A percentile compares a stretch with the other conserved stretches of the same genome.
Conservation (phyloP, 345 rosid genomes). For the Rhodamnia argentea region DNA sequence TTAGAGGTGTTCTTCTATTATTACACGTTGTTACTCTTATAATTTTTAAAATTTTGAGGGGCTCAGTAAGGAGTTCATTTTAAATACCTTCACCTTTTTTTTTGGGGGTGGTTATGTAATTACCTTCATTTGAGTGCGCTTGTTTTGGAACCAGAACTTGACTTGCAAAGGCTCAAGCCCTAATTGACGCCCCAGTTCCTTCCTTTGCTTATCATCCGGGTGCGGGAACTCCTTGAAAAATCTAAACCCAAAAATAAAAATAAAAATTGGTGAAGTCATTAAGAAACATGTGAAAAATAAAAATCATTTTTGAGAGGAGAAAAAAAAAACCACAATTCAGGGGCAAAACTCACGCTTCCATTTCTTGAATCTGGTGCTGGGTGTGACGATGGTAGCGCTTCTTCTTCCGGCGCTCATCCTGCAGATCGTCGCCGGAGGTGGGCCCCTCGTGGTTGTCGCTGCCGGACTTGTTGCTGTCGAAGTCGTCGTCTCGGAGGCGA, state of each 20-base stretch:
- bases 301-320: not conserved
- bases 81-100: not conserved
- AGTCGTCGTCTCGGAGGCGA: constrained; percentile 46
- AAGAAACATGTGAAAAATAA: not conserved
- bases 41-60: not conserved
- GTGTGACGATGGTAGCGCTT: constrained; percentile 98
- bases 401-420: constrained; percentile 62
- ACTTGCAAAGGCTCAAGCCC: constrained; percentile 91
- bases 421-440: constrained; percentile 52
- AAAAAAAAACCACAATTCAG: not conserved
- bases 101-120: not conserved
- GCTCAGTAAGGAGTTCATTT: not conserved
- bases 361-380: constrained; percentile 97
- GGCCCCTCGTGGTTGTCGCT: constrained; percentile 87
- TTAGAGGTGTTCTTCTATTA: not conserved
- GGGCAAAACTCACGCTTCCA: constrained; percentile 67
- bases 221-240: constrained; percentile 97
- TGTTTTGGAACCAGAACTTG: constrained; percentile 99
- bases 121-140: constrained; percentile 99
- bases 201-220: constrained; percentile 98
- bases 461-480: constrained; percentile 73
- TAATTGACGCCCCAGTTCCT: constrained; percentile 82
- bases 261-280: not conserved
- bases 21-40: not conserved
- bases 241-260: constrained; percentile 4